These are phyloP conservation scores for Oenanthe javanica DNA, from an alignment of 140 eudicot genomes.

Conservation along the genomic window DNA sequence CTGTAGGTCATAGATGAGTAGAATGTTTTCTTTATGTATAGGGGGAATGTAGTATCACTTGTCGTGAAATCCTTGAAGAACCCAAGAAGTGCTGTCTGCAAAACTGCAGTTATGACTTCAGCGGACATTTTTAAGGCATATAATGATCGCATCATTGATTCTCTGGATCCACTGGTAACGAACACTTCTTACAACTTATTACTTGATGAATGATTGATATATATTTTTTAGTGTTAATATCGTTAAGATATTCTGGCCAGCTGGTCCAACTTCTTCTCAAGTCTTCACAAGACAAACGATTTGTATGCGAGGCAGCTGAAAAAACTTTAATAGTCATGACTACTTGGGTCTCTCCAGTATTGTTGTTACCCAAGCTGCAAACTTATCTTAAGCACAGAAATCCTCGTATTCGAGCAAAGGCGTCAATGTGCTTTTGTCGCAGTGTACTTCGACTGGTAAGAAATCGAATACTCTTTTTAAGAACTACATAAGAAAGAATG, in stretches of 20 bases:
- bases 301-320: constrained; percentile 93
- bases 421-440: constrained; percentile 63
- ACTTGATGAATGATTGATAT: constrained; percentile 3
- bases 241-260: constrained; percentile 23
- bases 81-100: constrained; percentile 86
- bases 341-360: constrained; percentile 49
- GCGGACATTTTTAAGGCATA: constrained; percentile 68
- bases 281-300: constrained; percentile 82
- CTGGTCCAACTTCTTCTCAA: constrained; percentile 83
- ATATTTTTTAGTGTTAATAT: background rate
- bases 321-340: constrained; percentile 62
- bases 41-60: constrained; percentile 47
- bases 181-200: background rate
- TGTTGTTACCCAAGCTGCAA: constrained; percentile 67
- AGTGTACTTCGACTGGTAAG: constrained; percentile 75
- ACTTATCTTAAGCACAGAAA: constrained; percentile 67
- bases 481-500: background rate
- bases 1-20: background rate
- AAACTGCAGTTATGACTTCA: constrained; percentile 70
- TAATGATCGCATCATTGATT: constrained; percentile 49
- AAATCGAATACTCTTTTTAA: background rate
- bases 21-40: constrained; percentile 3
- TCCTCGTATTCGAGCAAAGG: constrained; percentile 93
- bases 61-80: constrained; percentile 71
- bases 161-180: constrained; percentile 58